These are phyloP conservation scores for Cyclotella distinguenda DNA, from an alignment of 108 stramenopile species.

Conservation along the genomic window DNA sequence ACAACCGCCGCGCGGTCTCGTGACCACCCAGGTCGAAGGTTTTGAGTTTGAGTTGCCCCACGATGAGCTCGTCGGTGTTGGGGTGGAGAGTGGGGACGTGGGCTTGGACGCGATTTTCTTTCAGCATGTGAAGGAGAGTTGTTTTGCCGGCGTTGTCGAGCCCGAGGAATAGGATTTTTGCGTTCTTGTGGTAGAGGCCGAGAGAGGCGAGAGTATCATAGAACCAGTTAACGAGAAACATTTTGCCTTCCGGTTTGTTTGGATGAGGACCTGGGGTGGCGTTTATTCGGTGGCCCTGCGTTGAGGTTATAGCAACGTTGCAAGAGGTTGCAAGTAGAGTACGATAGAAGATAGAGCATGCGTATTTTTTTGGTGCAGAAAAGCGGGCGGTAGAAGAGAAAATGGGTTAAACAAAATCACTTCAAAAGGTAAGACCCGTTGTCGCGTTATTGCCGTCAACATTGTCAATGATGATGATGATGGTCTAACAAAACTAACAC, in stretches of 20 bases:
- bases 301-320: too few relatives aligned
- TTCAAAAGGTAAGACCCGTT: too few relatives aligned
- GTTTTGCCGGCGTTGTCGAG: conserved; percentile 98
- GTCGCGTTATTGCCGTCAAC: too few relatives aligned
- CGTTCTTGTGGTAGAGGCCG: conserved; percentile 99
- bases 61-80: conserved; percentile 92
- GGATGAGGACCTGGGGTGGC: background rate
- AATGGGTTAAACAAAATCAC: too few relatives aligned
- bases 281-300: too few relatives aligned
- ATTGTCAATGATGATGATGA: too few relatives aligned
- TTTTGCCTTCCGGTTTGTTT: conserved; percentile 5
- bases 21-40: conserved; percentile 97
- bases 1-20: conserved; percentile 88
- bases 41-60: conserved; percentile 92
- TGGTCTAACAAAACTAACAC: too few relatives aligned
- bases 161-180: conserved; percentile 98
- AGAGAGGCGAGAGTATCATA: conserved; percentile 82
- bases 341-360: too few relatives aligned
- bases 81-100: conserved; percentile 95
- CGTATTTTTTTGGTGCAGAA: too few relatives aligned
- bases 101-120: conserved; percentile 93
- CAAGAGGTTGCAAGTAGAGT: too few relatives aligned
- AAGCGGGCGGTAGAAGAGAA: too few relatives aligned
- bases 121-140: conserved; percentile 94
- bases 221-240: conserved; percentile 89